Evolutionary conservation across 768 basidiomycete genomes (phyloP).

Genomic region (Mycena rosella): DNA sequence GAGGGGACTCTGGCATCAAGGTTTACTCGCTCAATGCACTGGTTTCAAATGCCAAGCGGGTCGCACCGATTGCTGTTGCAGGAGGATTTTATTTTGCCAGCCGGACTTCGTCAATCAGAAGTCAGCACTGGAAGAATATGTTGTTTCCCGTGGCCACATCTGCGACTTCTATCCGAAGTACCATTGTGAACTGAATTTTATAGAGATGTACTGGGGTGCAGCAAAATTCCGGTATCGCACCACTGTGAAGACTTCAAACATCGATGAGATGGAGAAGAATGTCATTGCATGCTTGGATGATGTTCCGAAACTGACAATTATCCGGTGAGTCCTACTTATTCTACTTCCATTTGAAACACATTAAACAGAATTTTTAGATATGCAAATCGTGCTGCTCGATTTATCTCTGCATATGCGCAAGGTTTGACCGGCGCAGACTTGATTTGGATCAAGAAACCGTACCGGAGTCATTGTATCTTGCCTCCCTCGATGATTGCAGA

Average conservation of each 20-base stretch:
- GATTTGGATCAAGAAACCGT: no score
- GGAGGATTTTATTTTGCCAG: constrained; percentile 39
- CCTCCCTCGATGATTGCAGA: no score
- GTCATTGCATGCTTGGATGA: constrained; percentile 44
- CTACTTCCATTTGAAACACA: neutral
- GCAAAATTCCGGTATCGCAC: no score
- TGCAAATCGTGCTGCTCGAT: neutral
- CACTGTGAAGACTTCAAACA: constrained; percentile 44
- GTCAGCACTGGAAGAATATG: constrained; percentile 43
- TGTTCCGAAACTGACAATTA: constrained; percentile 31
- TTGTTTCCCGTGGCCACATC: no score
- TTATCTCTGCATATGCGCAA: no score
- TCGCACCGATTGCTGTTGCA: constrained; percentile 35
- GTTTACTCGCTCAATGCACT: neutral
- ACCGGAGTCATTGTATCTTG: no score
- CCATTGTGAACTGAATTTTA: no score
- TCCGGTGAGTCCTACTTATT: neutral
- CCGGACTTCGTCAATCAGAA: no score
- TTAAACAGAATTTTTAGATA: neutral
- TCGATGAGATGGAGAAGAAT: constrained; percentile 47
- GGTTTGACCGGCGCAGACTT: no score
- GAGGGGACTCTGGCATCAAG: neutral
- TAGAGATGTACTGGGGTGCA: no score
- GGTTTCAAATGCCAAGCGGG: constrained; percentile 9
- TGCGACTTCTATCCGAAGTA: no score